These are phyloP conservation scores for Kwoniella pini DNA, from an alignment of 768 basidiomycete species.

Conservation along the genomic window DNA sequence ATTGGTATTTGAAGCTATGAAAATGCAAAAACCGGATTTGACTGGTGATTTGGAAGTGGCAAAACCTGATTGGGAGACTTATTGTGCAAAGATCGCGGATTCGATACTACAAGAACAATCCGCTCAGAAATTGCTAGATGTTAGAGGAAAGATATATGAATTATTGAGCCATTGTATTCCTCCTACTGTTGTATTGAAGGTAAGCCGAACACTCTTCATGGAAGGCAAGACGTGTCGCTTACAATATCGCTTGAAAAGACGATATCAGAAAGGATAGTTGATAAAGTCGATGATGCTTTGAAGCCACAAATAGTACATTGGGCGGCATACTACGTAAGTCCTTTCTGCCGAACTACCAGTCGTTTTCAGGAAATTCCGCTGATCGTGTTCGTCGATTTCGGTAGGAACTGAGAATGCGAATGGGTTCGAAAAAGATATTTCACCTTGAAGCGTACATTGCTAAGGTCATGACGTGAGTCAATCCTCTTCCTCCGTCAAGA, in stretches of 20 bases:
- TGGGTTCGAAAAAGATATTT: conserved; percentile 89
- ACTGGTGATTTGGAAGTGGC: conserved; percentile 76
- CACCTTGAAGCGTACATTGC: conserved; percentile 98
- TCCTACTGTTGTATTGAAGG: conserved; percentile 86
- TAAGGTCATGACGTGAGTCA: conserved; percentile 74
- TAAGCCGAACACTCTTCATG: no score
- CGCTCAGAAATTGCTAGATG: conserved; percentile 84
- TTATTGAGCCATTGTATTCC: conserved; percentile 96
- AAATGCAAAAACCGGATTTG: conserved; percentile 94
- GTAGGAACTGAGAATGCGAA: conserved; percentile 93
- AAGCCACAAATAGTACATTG: conserved; percentile 96
- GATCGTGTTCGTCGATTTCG: background rate
- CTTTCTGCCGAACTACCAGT: background rate
- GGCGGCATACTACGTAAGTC: conserved; percentile 89
- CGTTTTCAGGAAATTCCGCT: conserved; percentile 13
- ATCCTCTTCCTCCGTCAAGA: background rate
- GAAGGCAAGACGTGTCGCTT: no score
- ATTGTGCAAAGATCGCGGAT: conserved; percentile 88
- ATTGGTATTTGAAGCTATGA: conserved; percentile 89
- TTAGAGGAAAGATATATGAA: conserved; percentile 91
- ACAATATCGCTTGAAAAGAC: conserved; percentile 70
- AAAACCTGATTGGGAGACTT: conserved; percentile 99
- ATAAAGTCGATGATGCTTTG: conserved; percentile 81
- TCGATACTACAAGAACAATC: conserved; percentile 85
- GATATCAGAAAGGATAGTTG: conserved; percentile 80